Percentiles rank a stretch among this genome's conserved stretches.
phyloP scores from a whole-genome alignment of 208 protist species.

The Trypanosoma rangeli region DNA sequence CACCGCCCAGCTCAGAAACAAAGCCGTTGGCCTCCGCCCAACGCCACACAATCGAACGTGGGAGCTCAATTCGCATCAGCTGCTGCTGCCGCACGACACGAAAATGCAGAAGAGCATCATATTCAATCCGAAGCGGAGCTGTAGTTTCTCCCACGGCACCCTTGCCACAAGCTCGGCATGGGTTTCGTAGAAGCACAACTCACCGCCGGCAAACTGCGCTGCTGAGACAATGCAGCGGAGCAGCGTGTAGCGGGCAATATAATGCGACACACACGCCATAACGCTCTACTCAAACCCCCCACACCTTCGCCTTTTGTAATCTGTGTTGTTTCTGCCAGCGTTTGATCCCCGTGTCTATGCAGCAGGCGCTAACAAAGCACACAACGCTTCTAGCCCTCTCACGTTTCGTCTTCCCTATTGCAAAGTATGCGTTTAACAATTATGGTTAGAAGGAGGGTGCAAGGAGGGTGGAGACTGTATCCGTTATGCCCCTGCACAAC shows the following conservation, averaged over 20 bases:
- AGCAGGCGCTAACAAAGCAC: too few relatives aligned
- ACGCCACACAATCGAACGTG: conserved; percentile 29
- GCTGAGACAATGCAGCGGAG: conserved; percentile 58
- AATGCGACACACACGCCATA: conserved; percentile 57
- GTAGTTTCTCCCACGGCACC: conserved; percentile 52
- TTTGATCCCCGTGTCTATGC: background rate
- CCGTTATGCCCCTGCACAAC: too few relatives aligned
- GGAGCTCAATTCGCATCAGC: conserved; percentile 74
- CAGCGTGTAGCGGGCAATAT: conserved; percentile 51
- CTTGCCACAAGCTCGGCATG: conserved; percentile 57
- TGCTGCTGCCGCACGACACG: conserved; percentile 62
- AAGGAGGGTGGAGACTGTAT: too few relatives aligned
- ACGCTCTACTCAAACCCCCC: background rate
- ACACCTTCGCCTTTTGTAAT: background rate
- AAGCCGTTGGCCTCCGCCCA: conserved; percentile 76
- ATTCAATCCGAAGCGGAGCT: conserved; percentile 58
- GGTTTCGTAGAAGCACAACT: conserved; percentile 66
- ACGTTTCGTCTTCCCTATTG: too few relatives aligned
- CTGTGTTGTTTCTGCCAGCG: background rate
- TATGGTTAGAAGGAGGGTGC: too few relatives aligned
- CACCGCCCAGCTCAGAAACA: conserved; percentile 40
- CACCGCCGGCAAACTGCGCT: conserved; percentile 62
- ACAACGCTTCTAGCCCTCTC: too few relatives aligned
- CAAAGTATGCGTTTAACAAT: too few relatives aligned
- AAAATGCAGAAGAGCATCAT: conserved; percentile 67